Evolutionary conservation across 2,329 filamentous ascomycete genomes (phyloP).

Genomic region (Pestalotiopsis sp.): DNA sequence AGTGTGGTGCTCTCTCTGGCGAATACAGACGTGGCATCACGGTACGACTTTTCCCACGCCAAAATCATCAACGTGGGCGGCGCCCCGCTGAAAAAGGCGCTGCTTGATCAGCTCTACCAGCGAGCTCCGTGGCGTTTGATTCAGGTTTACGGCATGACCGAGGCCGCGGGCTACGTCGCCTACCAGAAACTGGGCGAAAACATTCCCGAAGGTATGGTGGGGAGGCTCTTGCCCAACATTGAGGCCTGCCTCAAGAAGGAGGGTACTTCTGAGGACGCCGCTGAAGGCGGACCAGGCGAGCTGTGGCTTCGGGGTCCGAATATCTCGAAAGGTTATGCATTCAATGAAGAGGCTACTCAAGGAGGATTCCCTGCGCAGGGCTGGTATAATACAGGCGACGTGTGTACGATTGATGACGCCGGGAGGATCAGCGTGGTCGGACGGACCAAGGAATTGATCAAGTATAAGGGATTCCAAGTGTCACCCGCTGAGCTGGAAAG

Average conservation of each 20-base stretch:
- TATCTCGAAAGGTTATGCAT: conserved; percentile 43
- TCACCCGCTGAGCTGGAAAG: conserved; percentile 39
- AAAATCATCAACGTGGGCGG: conserved; percentile 40
- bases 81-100: conserved; percentile 33
- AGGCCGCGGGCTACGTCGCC: conserved; percentile 44
- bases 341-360: conserved; percentile 39
- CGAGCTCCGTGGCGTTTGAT: conserved; percentile 40
- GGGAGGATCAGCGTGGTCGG: conserved; percentile 38
- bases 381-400: conserved; percentile 50
- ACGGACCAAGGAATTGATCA: conserved; percentile 43
- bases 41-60: conserved; percentile 39
- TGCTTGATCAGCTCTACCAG: conserved; percentile 32
- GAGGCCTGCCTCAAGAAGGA: conserved; percentile 42
- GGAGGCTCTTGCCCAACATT: conserved; percentile 38
- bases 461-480: conserved; percentile 45
- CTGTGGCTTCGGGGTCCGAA: conserved; percentile 47
- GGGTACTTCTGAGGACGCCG: conserved; percentile 36
- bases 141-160: conserved; percentile 49
- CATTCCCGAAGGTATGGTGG: conserved; percentile 35
- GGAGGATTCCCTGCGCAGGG: conserved; percentile 38
- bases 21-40: conserved; percentile 35
- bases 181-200: conserved; percentile 38
- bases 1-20: conserved; percentile 40
- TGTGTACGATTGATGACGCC: conserved; percentile 37
- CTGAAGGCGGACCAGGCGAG: conserved; percentile 40